Conservation (phyloP, 1,284 basidiomycete species). For the Cystobasidium slooffiae region DNA sequence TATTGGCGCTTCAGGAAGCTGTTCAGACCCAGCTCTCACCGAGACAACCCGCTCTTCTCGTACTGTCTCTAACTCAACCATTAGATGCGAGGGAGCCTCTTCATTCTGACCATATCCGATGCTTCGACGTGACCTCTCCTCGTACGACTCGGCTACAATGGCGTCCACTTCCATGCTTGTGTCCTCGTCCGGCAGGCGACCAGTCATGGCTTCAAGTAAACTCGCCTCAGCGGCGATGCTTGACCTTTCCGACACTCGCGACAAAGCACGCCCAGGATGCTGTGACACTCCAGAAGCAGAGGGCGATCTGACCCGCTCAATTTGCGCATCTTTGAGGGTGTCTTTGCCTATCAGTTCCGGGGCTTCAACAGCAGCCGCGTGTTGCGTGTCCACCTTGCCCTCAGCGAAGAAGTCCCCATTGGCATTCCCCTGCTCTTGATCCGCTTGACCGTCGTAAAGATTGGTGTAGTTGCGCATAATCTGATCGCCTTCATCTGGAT, state of each 20-base stretch:
- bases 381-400: not conserved
- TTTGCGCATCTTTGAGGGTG: not conserved
- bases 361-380: not conserved
- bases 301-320: not conserved
- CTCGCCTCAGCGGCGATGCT: no score
- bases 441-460: conserved; percentile 6
- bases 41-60: no score
- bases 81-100: no score
- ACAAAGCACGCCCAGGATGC: no score
- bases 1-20: no score
- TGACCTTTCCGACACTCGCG: no score
- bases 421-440: not conserved
- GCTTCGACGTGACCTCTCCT: not conserved
- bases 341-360: not conserved
- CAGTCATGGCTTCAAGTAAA: no score
- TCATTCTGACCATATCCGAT: no score
- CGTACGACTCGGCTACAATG: conserved; percentile 3
- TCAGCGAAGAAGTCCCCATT: not conserved
- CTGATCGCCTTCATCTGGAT: not conserved
- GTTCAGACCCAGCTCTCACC: no score
- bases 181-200: not conserved
- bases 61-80: no score
- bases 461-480: conserved; percentile 2
- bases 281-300: no score
- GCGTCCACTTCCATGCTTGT: conserved; percentile 21